Evolutionary conservation across 805 yeast genomes (phyloP).

Genomic region (Ogataea ganodermae): DNA sequence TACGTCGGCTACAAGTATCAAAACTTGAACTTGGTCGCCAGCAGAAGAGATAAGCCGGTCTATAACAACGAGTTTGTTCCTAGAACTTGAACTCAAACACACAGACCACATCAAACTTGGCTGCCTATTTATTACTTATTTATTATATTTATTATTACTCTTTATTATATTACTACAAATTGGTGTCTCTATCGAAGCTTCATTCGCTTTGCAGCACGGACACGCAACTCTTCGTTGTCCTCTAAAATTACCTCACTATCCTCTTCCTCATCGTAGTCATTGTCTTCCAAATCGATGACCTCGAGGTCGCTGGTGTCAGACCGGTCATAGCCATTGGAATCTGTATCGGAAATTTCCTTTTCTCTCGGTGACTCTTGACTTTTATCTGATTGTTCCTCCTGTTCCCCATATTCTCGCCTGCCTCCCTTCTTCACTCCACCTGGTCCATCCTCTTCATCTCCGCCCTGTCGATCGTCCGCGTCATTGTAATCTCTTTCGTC

Average conservation of each 20-base stretch:
- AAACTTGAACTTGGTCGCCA: constrained; percentile 27
- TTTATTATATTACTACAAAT: no score
- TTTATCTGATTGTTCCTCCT: background rate
- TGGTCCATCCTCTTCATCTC: background rate
- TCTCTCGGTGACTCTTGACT: background rate
- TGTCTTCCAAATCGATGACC: constrained; percentile 4
- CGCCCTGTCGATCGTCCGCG: background rate
- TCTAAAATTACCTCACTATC: constrained; percentile 20
- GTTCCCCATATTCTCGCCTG: background rate
- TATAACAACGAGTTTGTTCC: constrained; percentile 31
- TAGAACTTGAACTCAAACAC: constrained; percentile 20
- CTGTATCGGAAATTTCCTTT: constrained; percentile 3
- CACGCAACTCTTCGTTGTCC: constrained; percentile 10
- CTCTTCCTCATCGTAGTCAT: constrained; percentile 19
- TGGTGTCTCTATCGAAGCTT: constrained; percentile 12
- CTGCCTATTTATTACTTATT: constrained; percentile 2
- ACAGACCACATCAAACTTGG: background rate
- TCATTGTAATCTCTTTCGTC: background rate
- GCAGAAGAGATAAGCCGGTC: constrained; percentile 35
- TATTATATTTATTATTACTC: constrained; percentile 9
- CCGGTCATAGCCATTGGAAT: background rate
- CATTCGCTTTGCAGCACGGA: constrained; percentile 7
- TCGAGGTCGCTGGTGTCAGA: constrained; percentile 3
- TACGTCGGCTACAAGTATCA: constrained; percentile 37
- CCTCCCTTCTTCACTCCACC: background rate